A percentile compares a stretch with the other conserved stretches of the same genome.
phyloP scores from a whole-genome alignment of 352 stramenopile genomes.

The Elongisporangium prolatum region DNA sequence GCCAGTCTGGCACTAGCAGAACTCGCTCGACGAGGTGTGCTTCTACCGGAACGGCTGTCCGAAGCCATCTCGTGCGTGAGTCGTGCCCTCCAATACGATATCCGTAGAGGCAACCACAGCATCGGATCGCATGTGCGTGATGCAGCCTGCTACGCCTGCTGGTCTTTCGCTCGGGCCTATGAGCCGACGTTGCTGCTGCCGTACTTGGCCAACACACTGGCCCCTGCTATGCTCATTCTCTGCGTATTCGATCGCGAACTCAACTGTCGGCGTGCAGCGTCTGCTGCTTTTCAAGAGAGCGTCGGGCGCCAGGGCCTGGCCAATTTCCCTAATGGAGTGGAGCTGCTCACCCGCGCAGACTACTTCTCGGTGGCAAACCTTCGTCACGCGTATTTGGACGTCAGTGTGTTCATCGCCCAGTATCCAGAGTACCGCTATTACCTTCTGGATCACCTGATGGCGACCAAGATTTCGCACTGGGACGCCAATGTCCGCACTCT shows the following conservation, averaged over 20 bases:
- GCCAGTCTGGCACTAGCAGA: constrained; percentile 96
- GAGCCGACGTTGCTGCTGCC: constrained; percentile 87
- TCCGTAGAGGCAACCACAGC: constrained; percentile 91
- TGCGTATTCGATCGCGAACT: constrained; percentile 98
- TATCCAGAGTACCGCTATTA: constrained; percentile 87
- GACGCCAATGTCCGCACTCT: constrained; percentile 91
- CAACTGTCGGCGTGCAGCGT: constrained; percentile 96
- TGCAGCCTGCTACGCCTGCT: constrained; percentile 97
- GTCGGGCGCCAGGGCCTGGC: constrained; percentile 85
- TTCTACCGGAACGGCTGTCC: constrained; percentile 90
- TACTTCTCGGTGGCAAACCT: constrained; percentile 96
- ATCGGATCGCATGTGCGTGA: constrained; percentile 97
- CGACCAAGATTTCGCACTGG: constrained; percentile 94
- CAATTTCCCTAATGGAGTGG: constrained; percentile 97
- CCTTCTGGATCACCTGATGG: constrained; percentile 79
- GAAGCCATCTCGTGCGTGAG: constrained; percentile 93
- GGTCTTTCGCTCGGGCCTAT: constrained; percentile 96
- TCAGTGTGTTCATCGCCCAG: constrained; percentile 89
- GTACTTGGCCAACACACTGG: constrained; percentile 86
- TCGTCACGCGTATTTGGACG: constrained; percentile 89
- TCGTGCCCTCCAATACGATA: constrained; percentile 93
- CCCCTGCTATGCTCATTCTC: constrained; percentile 91
- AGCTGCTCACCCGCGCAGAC: constrained; percentile 95
- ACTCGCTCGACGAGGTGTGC: constrained; percentile 91
- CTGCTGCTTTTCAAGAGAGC: constrained; percentile 96